Evolutionary conservation across 352 stramenopile genomes (phyloP).

Genomic region (Globisporangium iwayamae): DNA sequence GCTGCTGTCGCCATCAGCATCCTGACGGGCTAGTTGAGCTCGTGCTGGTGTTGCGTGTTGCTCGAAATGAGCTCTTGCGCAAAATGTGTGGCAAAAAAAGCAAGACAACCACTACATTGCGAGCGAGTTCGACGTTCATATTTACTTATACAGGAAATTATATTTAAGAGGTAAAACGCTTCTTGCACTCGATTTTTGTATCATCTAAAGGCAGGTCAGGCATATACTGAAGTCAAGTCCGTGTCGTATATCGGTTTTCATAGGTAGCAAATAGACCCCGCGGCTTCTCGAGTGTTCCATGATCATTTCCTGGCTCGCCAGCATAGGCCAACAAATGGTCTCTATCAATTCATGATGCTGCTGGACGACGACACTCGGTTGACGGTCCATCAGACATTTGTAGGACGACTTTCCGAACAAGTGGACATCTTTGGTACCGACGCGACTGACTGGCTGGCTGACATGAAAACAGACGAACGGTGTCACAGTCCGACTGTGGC

Average conservation of each 20-base stretch:
- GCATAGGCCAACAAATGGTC: too few relatives aligned
- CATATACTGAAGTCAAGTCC: background rate
- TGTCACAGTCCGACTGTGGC: too few relatives aligned
- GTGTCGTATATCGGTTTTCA: background rate
- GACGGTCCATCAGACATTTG: too few relatives aligned
- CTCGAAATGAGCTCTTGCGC: slow-evolving; percentile 2
- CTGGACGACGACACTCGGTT: too few relatives aligned
- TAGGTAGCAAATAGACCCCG: background rate
- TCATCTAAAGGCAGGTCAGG: background rate
- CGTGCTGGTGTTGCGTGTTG: background rate
- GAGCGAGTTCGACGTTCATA: background rate
- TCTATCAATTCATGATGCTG: too few relatives aligned
- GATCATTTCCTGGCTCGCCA: background rate
- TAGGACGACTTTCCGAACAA: too few relatives aligned
- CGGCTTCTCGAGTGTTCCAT: slow-evolving; percentile 12
- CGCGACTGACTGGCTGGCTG: too few relatives aligned
- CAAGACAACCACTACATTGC: slow-evolving; percentile 1
- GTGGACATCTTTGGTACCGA: too few relatives aligned
- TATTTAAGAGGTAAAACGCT: background rate
- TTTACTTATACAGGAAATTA: background rate
- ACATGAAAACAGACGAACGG: too few relatives aligned
- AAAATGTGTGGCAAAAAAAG: slow-evolving; percentile 3
- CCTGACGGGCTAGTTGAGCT: background rate
- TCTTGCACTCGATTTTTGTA: too few relatives aligned
- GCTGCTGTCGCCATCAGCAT: slow-evolving; percentile 2